These are phyloP conservation scores for Debaryomyces nepalensis DNA, from an alignment of 1,139 yeast genomes.

Conservation along the genomic window DNA sequence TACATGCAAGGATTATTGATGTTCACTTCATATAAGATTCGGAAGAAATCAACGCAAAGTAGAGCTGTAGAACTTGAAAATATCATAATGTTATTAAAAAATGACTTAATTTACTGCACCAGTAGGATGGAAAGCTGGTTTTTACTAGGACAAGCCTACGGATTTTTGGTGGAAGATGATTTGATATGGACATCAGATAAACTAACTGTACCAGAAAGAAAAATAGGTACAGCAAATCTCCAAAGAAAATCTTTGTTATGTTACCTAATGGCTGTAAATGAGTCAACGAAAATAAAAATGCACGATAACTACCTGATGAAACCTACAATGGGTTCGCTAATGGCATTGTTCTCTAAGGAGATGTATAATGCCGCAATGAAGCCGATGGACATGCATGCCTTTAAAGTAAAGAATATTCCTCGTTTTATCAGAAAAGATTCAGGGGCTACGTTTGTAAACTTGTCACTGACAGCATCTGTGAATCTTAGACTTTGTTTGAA, in stretches of 20 bases:
- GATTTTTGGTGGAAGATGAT: slow-evolving; percentile 83
- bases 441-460: slow-evolving; percentile 31
- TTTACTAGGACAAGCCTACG: slow-evolving; percentile 79
- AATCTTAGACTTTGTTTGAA: slow-evolving; percentile 34
- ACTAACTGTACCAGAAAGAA: slow-evolving; percentile 65
- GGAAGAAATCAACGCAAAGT: slow-evolving; percentile 79
- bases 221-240: slow-evolving; percentile 60
- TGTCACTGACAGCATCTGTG: slow-evolving; percentile 29
- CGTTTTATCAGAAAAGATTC: slow-evolving; percentile 33
- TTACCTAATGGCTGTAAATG: slow-evolving; percentile 75
- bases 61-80: slow-evolving; percentile 80
- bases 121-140: slow-evolving; percentile 86
- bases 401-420: slow-evolving; percentile 44
- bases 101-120: slow-evolving; percentile 70
- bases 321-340: slow-evolving; percentile 49
- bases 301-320: slow-evolving; percentile 26
- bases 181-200: slow-evolving; percentile 91
- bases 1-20: slow-evolving; percentile 74
- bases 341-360: slow-evolving; percentile 63
- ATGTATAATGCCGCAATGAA: slow-evolving; percentile 61
- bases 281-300: slow-evolving; percentile 32
- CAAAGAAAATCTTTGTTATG: slow-evolving; percentile 77
- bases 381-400: slow-evolving; percentile 72
- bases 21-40: slow-evolving; percentile 62
- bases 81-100: slow-evolving; percentile 65